A percentile compares a stretch with the other conserved stretches of the same genome.
phyloP scores from a whole-genome alignment of 1,284 basidiomycete genomes.

The Apiotrichum veenhuisii region DNA sequence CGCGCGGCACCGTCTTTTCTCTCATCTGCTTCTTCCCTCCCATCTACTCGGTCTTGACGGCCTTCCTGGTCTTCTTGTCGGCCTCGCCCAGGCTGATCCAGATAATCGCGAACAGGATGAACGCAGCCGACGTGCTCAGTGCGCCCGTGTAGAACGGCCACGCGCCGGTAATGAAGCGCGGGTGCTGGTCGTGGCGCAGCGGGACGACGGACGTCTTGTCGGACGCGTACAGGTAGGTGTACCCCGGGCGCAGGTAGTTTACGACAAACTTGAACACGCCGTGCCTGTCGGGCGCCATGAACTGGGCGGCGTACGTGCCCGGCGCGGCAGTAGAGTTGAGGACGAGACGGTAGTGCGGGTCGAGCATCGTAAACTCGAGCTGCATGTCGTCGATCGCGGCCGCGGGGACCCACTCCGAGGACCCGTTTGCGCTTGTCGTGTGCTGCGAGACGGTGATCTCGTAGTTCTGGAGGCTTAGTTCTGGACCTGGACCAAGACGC shows the following conservation, averaged over 20 bases:
- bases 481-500: too few relatives aligned
- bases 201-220: slow-evolving; percentile 85
- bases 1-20: neutral
- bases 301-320: slow-evolving; percentile 65
- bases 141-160: slow-evolving; percentile 93
- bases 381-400: slow-evolving; percentile 71
- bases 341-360: slow-evolving; percentile 79
- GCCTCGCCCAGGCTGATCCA: slow-evolving; percentile 69
- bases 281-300: slow-evolving; percentile 88
- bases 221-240: slow-evolving; percentile 66
- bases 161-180: slow-evolving; percentile 85
- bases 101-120: slow-evolving; percentile 74
- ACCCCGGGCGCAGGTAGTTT: slow-evolving; percentile 81
- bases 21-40: neutral
- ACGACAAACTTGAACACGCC: slow-evolving; percentile 96
- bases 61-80: slow-evolving; percentile 47
- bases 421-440: slow-evolving; percentile 29
- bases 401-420: slow-evolving; percentile 64
- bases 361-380: slow-evolving; percentile 96
- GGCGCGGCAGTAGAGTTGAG: slow-evolving; percentile 45
- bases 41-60: slow-evolving; percentile 28
- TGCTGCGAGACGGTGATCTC: slow-evolving; percentile 55
- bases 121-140: slow-evolving; percentile 76
- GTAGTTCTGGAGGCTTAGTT: slow-evolving; percentile 61
- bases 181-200: slow-evolving; percentile 89